Evolutionary conservation across 768 basidiomycete genomes (phyloP).

Genomic region (Lactifluus piperatus): DNA sequence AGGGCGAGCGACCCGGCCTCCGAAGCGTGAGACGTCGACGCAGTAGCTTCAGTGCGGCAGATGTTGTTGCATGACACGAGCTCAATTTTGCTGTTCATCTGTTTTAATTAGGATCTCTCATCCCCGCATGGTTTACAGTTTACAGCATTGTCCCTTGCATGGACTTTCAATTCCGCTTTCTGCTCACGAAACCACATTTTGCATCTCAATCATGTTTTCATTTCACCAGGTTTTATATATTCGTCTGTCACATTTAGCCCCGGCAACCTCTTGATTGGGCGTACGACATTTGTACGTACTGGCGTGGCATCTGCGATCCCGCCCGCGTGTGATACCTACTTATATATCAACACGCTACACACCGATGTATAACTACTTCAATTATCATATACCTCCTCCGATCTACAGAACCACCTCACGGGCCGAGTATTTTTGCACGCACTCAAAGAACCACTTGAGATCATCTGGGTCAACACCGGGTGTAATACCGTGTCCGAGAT

Average conservation of each 20-base stretch:
- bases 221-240: conserved; percentile 15
- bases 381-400: conserved; percentile 19
- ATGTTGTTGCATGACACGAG: conserved; percentile 59
- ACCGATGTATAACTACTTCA: conserved; percentile 19
- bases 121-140: conserved; percentile 7
- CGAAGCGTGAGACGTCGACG: conserved; percentile 66
- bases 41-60: conserved; percentile 83
- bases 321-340: conserved; percentile 13
- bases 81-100: conserved; percentile 3
- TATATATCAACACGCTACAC: conserved; percentile 15
- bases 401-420: neutral
- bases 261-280: conserved; percentile 10
- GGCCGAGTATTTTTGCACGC: conserved; percentile 73
- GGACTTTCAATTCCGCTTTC: neutral
- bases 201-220: conserved; percentile 7
- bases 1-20: conserved; percentile 64
- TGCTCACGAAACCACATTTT: conserved; percentile 1
- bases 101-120: conserved; percentile 5
- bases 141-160: conserved; percentile 3
- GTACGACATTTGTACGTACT: conserved; percentile 3
- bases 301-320: conserved; percentile 17
- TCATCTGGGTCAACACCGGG: conserved; percentile 94
- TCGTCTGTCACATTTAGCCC: conserved; percentile 15
- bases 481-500: conserved; percentile 95
- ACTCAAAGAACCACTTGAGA: conserved; percentile 84